Evolutionary conservation across 202 grass and related monocot genomes (phyloP).

Genomic region (Dendrocalamus latiflorus): DNA sequence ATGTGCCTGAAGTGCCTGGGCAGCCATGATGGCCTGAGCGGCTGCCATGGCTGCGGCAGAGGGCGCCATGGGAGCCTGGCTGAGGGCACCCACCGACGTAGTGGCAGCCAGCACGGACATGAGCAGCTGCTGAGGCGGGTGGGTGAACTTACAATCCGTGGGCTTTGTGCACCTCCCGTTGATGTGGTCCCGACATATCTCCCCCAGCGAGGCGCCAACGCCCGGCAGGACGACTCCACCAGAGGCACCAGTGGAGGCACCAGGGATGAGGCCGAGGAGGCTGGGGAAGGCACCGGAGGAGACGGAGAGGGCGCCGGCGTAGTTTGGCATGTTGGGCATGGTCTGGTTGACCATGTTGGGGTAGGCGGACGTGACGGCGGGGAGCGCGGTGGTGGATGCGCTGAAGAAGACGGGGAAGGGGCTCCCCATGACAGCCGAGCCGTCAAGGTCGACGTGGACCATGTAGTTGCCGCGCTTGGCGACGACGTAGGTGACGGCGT

Average conservation of each 20-base stretch:
- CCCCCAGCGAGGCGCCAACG: slow-evolving; percentile 67
- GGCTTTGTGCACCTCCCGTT: slow-evolving; percentile 59
- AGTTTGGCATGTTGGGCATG: slow-evolving; percentile 99
- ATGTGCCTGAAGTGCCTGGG: slow-evolving; percentile 82
- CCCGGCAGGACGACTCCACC: slow-evolving; percentile 82
- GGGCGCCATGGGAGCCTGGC: slow-evolving; percentile 62
- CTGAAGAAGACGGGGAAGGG: slow-evolving; percentile 98
- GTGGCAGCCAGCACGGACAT: slow-evolving; percentile 74
- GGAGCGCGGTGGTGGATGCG: slow-evolving; percentile 25
- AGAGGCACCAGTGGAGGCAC: slow-evolving; percentile 38
- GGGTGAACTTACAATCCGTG: slow-evolving; percentile 56
- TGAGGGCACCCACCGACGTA: slow-evolving; percentile 53
- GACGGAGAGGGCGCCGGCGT: slow-evolving; percentile 41
- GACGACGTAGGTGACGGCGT: slow-evolving; percentile 71
- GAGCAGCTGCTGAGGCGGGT: slow-evolving; percentile 76
- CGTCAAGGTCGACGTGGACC: slow-evolving; percentile 68
- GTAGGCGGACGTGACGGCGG: slow-evolving; percentile 39
- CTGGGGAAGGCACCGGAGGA: slow-evolving; percentile 48
- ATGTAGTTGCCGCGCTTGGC: slow-evolving; percentile 91
- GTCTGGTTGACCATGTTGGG: slow-evolving; percentile 94
- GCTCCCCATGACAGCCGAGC: slow-evolving; percentile 71
- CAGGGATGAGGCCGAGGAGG: slow-evolving; percentile 60
- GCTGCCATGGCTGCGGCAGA: slow-evolving; percentile 94
- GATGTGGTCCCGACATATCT: slow-evolving; percentile 82
- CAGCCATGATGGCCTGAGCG: slow-evolving; percentile 94